Conservation (phyloP, 2,329 filamentous ascomycete genomes). For the Penicillium sp. region DNA sequence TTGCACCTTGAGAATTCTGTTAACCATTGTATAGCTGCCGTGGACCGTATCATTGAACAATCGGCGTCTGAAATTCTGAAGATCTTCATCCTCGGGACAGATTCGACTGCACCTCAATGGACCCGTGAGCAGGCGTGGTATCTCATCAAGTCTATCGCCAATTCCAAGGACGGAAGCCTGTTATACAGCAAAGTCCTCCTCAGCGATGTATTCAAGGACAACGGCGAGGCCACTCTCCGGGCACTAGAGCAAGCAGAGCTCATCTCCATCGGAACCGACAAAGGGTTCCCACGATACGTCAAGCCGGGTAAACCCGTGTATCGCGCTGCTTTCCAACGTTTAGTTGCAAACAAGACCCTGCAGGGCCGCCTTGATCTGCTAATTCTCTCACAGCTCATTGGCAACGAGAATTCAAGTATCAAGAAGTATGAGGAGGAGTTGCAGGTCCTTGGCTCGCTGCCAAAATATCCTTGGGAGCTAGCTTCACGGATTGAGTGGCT, state of each 20-base stretch:
- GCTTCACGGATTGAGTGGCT: conserved; percentile 67
- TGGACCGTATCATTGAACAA: conserved; percentile 84
- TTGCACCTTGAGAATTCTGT: background rate
- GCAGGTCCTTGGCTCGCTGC: conserved; percentile 64
- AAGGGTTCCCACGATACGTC: conserved; percentile 75
- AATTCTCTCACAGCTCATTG: conserved; percentile 65
- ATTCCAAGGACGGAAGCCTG: conserved; percentile 57
- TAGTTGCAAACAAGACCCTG: conserved; percentile 70
- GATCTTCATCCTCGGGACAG: conserved; percentile 72
- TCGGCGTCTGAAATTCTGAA: conserved; percentile 87
- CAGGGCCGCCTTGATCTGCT: conserved; percentile 70
- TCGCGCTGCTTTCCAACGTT: conserved; percentile 71
- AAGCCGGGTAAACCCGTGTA: conserved; percentile 83
- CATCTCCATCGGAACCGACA: conserved; percentile 68
- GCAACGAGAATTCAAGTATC: conserved; percentile 70
- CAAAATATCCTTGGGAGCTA: conserved; percentile 67
- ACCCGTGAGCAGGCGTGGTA: conserved; percentile 86
- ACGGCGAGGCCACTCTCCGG: conserved; percentile 73
- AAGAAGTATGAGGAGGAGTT: conserved; percentile 79
- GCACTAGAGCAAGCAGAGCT: conserved; percentile 81
- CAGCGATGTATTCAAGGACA: conserved; percentile 68
- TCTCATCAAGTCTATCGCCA: conserved; percentile 73
- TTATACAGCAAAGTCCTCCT: conserved; percentile 85
- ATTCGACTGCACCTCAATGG: conserved; percentile 64
- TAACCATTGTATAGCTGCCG: conserved; percentile 56